These are phyloP conservation scores for Didymella sp. DNA, from an alignment of 2,329 filamentous ascomycete species.

Conservation along the genomic window DNA sequence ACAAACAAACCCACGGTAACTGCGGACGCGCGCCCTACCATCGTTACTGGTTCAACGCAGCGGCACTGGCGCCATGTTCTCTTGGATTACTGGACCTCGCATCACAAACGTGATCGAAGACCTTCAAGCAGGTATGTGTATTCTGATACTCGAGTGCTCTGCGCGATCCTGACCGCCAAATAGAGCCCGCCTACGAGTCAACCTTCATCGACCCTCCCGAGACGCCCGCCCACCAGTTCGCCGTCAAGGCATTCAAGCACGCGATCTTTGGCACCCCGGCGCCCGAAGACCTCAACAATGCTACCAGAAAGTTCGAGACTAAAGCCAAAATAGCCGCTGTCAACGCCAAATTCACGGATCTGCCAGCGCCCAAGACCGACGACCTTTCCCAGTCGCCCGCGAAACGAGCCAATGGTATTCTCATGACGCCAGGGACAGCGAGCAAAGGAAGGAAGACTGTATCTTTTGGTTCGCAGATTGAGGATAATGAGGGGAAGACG, in stretches of 20 bases:
- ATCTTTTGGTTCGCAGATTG: conserved; percentile 64
- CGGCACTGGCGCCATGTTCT: conserved; percentile 40
- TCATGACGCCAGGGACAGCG: conserved; percentile 68
- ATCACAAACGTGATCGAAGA: conserved; percentile 49
- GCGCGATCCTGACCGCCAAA: conserved; percentile 20
- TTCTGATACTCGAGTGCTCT: not conserved
- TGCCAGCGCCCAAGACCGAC: conserved; percentile 33
- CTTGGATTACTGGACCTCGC: conserved; percentile 50
- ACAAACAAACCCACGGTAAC: conserved; percentile 39
- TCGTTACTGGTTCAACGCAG: not conserved
- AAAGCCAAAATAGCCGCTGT: conserved; percentile 37
- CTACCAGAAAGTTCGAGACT: conserved; percentile 33
- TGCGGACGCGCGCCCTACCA: conserved; percentile 14
- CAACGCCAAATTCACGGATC: conserved; percentile 29
- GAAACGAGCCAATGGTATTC: conserved; percentile 65
- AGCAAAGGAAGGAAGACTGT: conserved; percentile 66
- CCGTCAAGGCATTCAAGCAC: conserved; percentile 70
- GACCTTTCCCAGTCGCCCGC: conserved; percentile 56
- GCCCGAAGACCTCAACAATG: conserved; percentile 52
- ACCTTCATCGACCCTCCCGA: conserved; percentile 63
- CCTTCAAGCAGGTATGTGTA: conserved; percentile 41
- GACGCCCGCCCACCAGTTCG: conserved; percentile 71
- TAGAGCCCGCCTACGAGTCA: conserved; percentile 48
- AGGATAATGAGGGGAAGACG: conserved; percentile 63
- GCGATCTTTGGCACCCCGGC: conserved; percentile 70